These are phyloP conservation scores for Ascochyta pisi DNA, from an alignment of 2,329 filamentous ascomycete species.

Conservation along the genomic window DNA sequence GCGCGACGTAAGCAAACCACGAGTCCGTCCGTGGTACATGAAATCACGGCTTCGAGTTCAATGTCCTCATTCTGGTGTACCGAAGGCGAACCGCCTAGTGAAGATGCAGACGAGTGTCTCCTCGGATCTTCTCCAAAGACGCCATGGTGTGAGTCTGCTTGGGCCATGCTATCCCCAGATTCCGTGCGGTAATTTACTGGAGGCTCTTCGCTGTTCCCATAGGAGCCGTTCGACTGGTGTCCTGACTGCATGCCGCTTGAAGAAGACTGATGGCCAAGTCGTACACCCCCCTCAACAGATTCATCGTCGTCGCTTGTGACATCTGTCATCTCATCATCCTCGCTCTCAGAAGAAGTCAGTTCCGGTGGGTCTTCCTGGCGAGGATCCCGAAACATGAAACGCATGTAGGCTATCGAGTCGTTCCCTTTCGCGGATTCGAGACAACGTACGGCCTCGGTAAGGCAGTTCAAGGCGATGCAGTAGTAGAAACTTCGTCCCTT, in stretches of 20 bases:
- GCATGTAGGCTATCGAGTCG: constrained; percentile 87
- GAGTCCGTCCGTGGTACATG: constrained; percentile 85
- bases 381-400: constrained; percentile 84
- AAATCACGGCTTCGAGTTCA: constrained; percentile 88
- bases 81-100: constrained; percentile 31
- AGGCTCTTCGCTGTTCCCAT: constrained; percentile 28
- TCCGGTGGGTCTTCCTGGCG: constrained; percentile 56
- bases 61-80: constrained; percentile 54
- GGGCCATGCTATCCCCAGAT: constrained; percentile 56
- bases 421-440: constrained; percentile 87
- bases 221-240: constrained; percentile 21
- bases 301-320: constrained; percentile 57
- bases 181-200: constrained; percentile 46
- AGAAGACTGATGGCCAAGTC: constrained; percentile 1
- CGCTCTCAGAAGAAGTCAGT: constrained; percentile 54
- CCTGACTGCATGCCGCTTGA: constrained; percentile 9
- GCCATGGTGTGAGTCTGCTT: constrained; percentile 43
- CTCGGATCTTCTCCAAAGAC: constrained; percentile 37
- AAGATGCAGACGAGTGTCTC: constrained; percentile 39
- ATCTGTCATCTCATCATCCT: constrained; percentile 57
- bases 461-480: constrained; percentile 79
- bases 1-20: constrained; percentile 81
- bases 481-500: constrained; percentile 84
- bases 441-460: constrained; percentile 77
- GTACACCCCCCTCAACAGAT: constrained; percentile 56